Base-by-base conservation (phyloP, 2,329 filamentous ascomycete species). In the Colletotrichum siamense region DNA sequence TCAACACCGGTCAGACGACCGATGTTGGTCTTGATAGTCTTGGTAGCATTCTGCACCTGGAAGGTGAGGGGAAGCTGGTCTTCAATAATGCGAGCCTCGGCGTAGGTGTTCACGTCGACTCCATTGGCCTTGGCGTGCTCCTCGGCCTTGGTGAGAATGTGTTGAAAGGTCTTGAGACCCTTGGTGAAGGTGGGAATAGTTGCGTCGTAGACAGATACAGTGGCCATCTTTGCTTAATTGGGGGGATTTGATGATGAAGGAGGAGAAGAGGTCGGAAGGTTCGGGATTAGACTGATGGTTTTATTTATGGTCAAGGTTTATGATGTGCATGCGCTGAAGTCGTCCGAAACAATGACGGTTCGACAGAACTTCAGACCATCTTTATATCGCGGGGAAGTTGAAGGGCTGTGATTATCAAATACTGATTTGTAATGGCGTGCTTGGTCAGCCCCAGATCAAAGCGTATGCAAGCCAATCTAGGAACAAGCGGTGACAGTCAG, bases 61-160 rank as follows among this genome's bases (percentile, higher is more conserved):
- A 84, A 84, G 44, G 67, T 77, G 24, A 87, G 80, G 16, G 84
- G 83, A 16, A 79, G 77, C 82, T 86, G 86, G 80, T 86, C 85
- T 3, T 81, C 79, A 57, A 73, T 55, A 3, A 87, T 80, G 6
- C 79, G 75, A 26, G 81, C 78, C 16, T 71, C 30, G 64, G 79
- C 77, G 65, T 82, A 81, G 10, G 75, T 69, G 69, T 81, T 78
- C 24, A 78, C 65, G 55, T 81, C 78, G 49, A 79, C 39, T 39
- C 79, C 79, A 52, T 81, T 78, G 22, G 79, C 79, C 49, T 82
- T 80, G 66, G 82, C 80, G 59, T 84, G 77, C 39, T 78, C 65
- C 59, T 80, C 76, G 28, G 82, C 81, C 78, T 83, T 84, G 16
- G 77, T 71, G 16, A 86, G 79, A 57, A 85, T 80, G 66, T 77